Evolutionary conservation across 768 basidiomycete species (phyloP).

Genomic region (Pulveroboletus sp.): DNA sequence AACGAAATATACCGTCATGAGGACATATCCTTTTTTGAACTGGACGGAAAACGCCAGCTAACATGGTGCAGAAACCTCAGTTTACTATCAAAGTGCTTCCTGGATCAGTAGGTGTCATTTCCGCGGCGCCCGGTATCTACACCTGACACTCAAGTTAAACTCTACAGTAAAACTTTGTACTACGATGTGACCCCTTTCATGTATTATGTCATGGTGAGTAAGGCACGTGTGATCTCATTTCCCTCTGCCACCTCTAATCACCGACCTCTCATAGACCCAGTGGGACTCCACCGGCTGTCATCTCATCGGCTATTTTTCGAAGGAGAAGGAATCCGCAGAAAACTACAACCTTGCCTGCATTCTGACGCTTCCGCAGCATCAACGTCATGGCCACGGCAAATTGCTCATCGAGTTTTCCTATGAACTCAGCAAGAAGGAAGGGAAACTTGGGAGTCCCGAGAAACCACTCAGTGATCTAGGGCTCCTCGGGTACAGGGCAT

Average conservation of each 20-base stretch:
- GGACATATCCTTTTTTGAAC: constrained; percentile 96
- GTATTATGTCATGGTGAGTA: constrained; percentile 94
- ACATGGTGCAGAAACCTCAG: constrained; percentile 97
- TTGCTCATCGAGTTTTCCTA: constrained; percentile 97
- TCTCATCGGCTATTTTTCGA: constrained; percentile 96
- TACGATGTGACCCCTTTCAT: constrained; percentile 99
- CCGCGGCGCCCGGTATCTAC: constrained; percentile 8
- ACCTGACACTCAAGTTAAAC: constrained; percentile 17
- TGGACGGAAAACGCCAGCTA: constrained; percentile 93
- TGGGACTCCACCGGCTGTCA: constrained; percentile 91
- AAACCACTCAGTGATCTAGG: constrained; percentile 96
- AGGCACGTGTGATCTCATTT: background rate
- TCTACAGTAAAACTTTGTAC: constrained; percentile 87
- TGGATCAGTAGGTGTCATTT: constrained; percentile 77
- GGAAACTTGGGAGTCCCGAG: constrained; percentile 94
- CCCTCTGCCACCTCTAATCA: constrained; percentile 11
- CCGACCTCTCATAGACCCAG: constrained; percentile 47
- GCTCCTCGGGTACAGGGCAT: constrained; percentile 87
- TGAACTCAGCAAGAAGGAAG: constrained; percentile 94
- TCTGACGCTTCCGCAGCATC: constrained; percentile 96
- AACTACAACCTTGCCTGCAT: constrained; percentile 99
- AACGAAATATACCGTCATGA: constrained; percentile 99
- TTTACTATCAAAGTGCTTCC: constrained; percentile 94
- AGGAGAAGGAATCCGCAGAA: constrained; percentile 97
- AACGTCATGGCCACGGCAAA: constrained; percentile 93